Conservation (phyloP, 805 yeast genomes). For the Candida nitratophila region DNA sequence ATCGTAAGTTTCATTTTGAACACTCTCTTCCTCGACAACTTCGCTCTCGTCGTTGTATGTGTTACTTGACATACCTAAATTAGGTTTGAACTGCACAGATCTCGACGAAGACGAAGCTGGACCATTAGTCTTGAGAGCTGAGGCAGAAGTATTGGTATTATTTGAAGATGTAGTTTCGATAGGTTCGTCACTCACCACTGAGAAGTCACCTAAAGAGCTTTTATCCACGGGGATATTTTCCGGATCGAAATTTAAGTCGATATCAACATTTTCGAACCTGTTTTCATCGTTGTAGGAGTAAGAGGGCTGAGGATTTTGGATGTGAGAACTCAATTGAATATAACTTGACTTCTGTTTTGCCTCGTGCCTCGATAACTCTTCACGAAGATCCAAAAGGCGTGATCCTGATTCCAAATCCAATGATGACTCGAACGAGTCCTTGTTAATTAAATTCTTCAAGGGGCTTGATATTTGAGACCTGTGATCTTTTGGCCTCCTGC, state of each 20-base stretch:
- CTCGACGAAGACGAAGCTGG: too few species aligned
- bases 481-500: background rate
- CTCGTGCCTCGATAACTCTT: slow-evolving; percentile 4
- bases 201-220: background rate
- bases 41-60: background rate
- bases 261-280: slow-evolving; percentile 45
- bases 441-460: background rate
- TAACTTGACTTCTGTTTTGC: slow-evolving; percentile 11
- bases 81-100: background rate
- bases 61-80: slow-evolving; percentile 2
- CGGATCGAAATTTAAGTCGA: slow-evolving; percentile 30
- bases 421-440: background rate
- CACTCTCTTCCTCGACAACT: background rate
- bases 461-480: background rate
- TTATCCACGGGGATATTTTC: background rate
- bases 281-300: slow-evolving; percentile 39
- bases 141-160: background rate
- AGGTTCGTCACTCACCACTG: background rate
- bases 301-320: slow-evolving; percentile 3
- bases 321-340: slow-evolving; percentile 19
- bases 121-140: too few species aligned
- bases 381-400: background rate
- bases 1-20: background rate
- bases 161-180: background rate
- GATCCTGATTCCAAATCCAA: background rate